Base-by-base conservation (phyloP, 2,329 filamentous ascomycete genomes). In the Iodosphaeria phyllophila region DNA sequence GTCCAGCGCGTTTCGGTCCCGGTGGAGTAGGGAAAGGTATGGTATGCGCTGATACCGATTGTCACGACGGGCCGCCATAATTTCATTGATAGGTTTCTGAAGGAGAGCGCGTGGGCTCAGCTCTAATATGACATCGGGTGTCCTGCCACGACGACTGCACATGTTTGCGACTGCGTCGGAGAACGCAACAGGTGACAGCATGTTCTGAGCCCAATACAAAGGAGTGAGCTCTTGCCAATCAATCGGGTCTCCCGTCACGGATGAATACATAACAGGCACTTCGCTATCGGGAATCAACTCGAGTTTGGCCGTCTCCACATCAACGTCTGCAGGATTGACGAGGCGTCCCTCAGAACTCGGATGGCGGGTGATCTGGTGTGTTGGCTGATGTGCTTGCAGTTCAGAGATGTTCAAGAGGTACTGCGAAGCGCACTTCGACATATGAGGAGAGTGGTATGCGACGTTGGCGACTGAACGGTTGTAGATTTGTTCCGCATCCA, bases 381-480 rank as follows among this genome's bases (percentile, higher is more conserved):
- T 28, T 25, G 27, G 36, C 21, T 28, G 31, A 28, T 4, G 28
- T 8, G 27, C 31, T 18, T 20, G 25, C 18, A 38, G 28, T 14
- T 35, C 31, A 2, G 28, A 26, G 23, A 45, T 34, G n/a, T 33
- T 32, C 5, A 30, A 13, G 15, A 37, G 25, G 29, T 47, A 49
- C 4, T 27, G 17, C 2, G 18, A 20, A 8, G 39, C 39, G 8
- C 46, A 35, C 3, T 34, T 34, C 1, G 28, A 27, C 46, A 51
- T 49, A 21, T 49, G 46, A 16, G 43, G 36, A 0, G 44, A 47
- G 23, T 47, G 44, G 22, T 46, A 40, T 7, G 35, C 37, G 13
- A 33, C 25, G n/a, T 24, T 18, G 2, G 28, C 22, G 8, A 40
- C 28, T 6, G 35, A 23, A 13, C 37, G 26, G 13, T 26, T 35